Evolutionary conservation across 1,284 basidiomycete genomes (phyloP).

Genomic region (Uromyces viciae-fabae): DNA sequence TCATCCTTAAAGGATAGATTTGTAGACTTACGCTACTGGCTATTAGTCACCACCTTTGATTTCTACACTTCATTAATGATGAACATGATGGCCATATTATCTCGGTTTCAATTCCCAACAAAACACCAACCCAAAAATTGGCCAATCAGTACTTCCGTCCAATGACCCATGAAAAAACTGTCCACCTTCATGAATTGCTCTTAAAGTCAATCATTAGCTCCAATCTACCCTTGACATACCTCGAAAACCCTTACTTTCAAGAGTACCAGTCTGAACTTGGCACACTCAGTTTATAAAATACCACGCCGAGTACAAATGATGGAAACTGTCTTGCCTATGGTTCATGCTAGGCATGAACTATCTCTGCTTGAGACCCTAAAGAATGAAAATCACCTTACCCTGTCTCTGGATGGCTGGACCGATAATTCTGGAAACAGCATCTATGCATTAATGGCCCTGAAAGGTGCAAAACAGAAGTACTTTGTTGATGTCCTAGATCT

Average conservation of each 20-base stretch:
- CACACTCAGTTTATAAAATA: neutral
- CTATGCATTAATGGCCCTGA: neutral
- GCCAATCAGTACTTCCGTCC: neutral
- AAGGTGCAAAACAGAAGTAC: neutral
- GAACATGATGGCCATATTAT: neutral
- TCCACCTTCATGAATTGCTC: slow-evolving; percentile 14
- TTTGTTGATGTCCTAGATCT: slow-evolving; percentile 18
- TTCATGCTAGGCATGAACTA: slow-evolving; percentile 6
- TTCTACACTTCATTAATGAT: too few species aligned
- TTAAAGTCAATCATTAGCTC: neutral
- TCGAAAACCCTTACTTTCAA: slow-evolving; percentile 22
- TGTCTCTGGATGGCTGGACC: slow-evolving; percentile 16
- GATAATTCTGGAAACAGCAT: slow-evolving; percentile 5
- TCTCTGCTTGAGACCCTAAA: neutral
- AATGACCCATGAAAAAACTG: neutral
- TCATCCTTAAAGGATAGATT: too few species aligned
- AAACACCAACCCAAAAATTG: neutral
- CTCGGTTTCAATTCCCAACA: neutral
- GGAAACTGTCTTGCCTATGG: neutral
- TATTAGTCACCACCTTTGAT: too few species aligned
- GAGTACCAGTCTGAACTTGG: slow-evolving; percentile 1
- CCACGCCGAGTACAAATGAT: neutral
- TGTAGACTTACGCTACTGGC: too few species aligned
- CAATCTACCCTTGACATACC: neutral
- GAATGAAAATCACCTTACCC: slow-evolving; percentile 4